Conservation (phyloP, 2,329 filamentous ascomycete genomes). For the Conoideocrella luteorostrata region DNA sequence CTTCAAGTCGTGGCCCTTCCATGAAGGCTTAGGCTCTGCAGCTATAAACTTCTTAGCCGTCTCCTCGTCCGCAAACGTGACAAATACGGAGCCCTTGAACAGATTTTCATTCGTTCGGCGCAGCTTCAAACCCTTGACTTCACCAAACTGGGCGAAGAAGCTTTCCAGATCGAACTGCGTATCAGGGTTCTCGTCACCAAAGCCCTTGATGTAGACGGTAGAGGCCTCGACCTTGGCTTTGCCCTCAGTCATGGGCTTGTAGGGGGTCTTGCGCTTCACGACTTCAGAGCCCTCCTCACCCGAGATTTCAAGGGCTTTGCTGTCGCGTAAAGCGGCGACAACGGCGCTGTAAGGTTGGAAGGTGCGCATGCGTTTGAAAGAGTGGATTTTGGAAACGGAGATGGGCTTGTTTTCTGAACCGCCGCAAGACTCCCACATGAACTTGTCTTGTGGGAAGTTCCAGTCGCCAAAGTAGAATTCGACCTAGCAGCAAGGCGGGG, state of each 20-base stretch:
- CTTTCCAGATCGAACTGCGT: conserved; percentile 92
- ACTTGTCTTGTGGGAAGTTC: conserved; percentile 84
- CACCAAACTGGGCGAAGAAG: conserved; percentile 78
- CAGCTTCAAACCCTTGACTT: conserved; percentile 77
- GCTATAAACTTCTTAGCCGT: conserved; percentile 73
- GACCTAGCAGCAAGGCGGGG: no score
- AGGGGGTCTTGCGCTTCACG: conserved; percentile 70
- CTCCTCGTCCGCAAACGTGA: conserved; percentile 80
- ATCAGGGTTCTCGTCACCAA: conserved; percentile 73
- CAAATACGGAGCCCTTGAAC: conserved; percentile 97
- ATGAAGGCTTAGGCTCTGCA: conserved; percentile 75
- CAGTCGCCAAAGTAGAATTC: conserved; percentile 95
- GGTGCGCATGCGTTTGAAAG: conserved; percentile 91
- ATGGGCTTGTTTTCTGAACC: conserved; percentile 79
- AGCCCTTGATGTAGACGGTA: conserved; percentile 90
- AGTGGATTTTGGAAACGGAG: conserved; percentile 67
- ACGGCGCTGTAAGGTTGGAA: conserved; percentile 86
- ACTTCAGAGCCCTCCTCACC: conserved; percentile 67
- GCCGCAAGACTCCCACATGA: conserved; percentile 71
- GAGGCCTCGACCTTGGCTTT: conserved; percentile 62
- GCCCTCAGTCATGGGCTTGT: conserved; percentile 49
- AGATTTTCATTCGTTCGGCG: conserved; percentile 64
- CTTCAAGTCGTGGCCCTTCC: conserved; percentile 70
- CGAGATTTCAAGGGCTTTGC: conserved; percentile 63
- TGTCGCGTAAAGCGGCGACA: conserved; percentile 75